Evolutionary conservation across 2,329 filamentous ascomycete genomes (phyloP), one percentile per base, ranked within the genome.

Genomic region (Venturia nashicola): DNA sequence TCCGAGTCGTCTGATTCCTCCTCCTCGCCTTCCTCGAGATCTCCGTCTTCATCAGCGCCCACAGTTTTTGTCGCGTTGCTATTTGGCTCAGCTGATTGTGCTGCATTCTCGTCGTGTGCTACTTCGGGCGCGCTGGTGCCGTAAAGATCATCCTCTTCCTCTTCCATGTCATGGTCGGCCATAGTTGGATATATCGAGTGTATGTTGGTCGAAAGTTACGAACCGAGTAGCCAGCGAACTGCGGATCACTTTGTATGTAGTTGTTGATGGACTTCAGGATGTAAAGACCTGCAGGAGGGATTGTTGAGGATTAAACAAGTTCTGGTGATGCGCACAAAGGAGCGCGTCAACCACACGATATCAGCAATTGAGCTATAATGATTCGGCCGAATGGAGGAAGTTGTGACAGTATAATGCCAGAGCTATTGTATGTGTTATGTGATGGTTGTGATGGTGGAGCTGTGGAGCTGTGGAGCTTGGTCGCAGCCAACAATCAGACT

Each of bases 121-220:
- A 14, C 32, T 8, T 57, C 51, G 27, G 27, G 46, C 12, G 62
- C 36, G 40, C 43, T 69, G 64, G 73, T 71, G 60, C 74, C 75
- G 70, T 81, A 81, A 67, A 81, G 77, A 71, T 81, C 79, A 67
- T 81, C 79, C 65, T 81, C 79, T 67, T 81, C 79, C 66, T 80
- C 79, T 48, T 80, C 78, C 79, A 81, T 80, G 16, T 34, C 68
- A 6, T 57, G 51, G 12, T 36, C 51, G 14, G 51, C 18, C 51
- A 57, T 57, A 18, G 5, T 12, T 6, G 32, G 32, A 8, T 27
- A 54, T 1, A 27, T 7, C 5, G 27, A 32, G 27, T 34, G n/a
- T n/a, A n/a, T n/a, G n/a, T n/a, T n/a, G n/a, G n/a, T n/a, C n/a
- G n/a, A n/a, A n/a, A n/a, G n/a, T n/a, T n/a, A n/a, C n/a, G 27